Base-by-base conservation (phyloP, 805 yeast genomes). In the Ogataea naganishii region DNA sequence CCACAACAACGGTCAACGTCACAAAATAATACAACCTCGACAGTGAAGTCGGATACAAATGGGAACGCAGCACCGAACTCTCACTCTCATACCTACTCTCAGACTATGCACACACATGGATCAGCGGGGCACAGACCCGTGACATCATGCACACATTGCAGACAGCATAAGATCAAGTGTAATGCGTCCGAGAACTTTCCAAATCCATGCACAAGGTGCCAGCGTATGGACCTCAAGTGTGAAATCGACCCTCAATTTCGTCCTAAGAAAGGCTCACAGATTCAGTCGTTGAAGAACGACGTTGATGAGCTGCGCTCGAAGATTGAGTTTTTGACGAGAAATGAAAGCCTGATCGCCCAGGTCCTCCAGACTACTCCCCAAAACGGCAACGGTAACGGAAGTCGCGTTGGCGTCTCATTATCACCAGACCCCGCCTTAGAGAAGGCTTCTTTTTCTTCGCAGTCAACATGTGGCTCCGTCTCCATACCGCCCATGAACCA, bases 91-190 rank as follows among this genome's bases (percentile, higher is more conserved):
- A n/a, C n/a, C n/a, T n/a, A n/a, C n/a, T n/a, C n/a, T n/a, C n/a
- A n/a, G n/a, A n/a, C n/a, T n/a, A n/a, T n/a, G n/a, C n/a, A n/a
- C n/a, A n/a, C n/a, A n/a, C n/a, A n/a, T n/a, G 39, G 34, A 19
- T 44, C 51, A 12, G 66, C 72, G 1, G 77, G 79, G 2, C 89
- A 82, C 46, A 60, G 96, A 33, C 95, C 95, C 1, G 94, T 86
- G 2, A 84, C 95, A 0, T 80, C 95, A 3, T 88, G 96, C 50
- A 83, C 95, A 0, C 92, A 85, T 51, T 88, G 96, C 49, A 72
- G 96, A 30, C 96, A 88, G 50, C 96, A 86, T 53, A 88, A 88
- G 55, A 85, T 88, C 52, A 81, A 80, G 49, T 88, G 96, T 56
- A 84, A 88, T 49, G 96, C 96, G 1, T 71, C 84, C 3, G 88